Percentiles rank a stretch among this genome's conserved stretches.
phyloP scores from a whole-genome alignment of 768 basidiomycete genomes.

The Pleurotus eryngii region DNA sequence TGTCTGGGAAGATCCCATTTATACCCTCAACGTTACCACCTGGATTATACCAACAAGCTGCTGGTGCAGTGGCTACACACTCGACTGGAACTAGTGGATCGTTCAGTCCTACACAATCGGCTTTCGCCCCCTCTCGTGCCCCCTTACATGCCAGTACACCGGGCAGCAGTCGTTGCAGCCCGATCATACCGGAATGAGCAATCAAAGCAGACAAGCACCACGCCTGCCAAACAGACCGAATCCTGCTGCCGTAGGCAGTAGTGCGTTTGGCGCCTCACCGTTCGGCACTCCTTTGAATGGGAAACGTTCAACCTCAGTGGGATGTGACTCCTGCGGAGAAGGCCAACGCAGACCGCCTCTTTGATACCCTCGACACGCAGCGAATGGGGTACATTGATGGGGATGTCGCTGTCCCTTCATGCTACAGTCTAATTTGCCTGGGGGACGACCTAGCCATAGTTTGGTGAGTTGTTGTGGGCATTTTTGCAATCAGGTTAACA shows the following conservation, averaged over 20 bases:
- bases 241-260: conserved; percentile 25
- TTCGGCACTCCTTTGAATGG: conserved; percentile 15
- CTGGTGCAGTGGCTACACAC: conserved; percentile 47
- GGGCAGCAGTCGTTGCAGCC: conserved; percentile 55
- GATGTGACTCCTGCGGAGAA: conserved; percentile 84
- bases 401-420: conserved; percentile 93
- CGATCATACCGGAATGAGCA: conserved; percentile 39
- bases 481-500: conserved; percentile 4
- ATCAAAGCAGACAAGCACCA: conserved; percentile 13
- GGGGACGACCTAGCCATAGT: conserved; percentile 85
- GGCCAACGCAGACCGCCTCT: conserved; percentile 70
- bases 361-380: conserved; percentile 75
- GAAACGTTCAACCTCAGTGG: conserved; percentile 48
- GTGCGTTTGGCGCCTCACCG: conserved; percentile 19
- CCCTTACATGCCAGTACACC: conserved; percentile 62
- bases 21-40: conserved; percentile 78
- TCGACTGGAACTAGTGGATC: conserved; percentile 60
- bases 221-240: conserved; percentile 24
- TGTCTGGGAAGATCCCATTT: conserved; percentile 71
- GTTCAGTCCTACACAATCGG: conserved; percentile 50
- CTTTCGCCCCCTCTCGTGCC: conserved; percentile 33
- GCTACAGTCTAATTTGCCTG: conserved; percentile 82
- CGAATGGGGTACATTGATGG: conserved; percentile 84
- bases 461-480: conserved; percentile 56
- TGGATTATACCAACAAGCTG: conserved; percentile 82